Evolutionary conservation across 352 stramenopile species (phyloP), one percentile per base, ranked within the genome.

Genomic region (Phytophthora brassicae): DNA sequence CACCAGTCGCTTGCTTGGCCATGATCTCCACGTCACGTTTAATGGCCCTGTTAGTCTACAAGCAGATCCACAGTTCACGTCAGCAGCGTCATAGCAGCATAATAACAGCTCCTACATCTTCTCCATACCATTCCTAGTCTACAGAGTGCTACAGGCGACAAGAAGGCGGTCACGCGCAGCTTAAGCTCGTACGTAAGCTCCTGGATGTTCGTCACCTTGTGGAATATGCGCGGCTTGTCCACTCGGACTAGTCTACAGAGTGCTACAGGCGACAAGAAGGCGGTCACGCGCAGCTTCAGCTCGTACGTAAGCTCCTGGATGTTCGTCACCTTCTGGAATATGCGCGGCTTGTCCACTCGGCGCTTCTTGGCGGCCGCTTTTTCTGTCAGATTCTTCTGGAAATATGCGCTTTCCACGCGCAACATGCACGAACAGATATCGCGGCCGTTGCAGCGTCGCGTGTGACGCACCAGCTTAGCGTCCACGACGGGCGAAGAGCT

Each of bases 371-470:
- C 56, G 23, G 54, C 56, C n/a, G 55, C 57, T 64, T 83, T 79
- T 9, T 54, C 64, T 1, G 35, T 41, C 53, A 94, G 57, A 24
- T 88, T 83, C 51, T 78, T 83, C 17, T 84, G 85, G 62, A 91
- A 92, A 43, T 79, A 82, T 3, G 66, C 67, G 66, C 82, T 91
- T 55, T 90, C 79, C 14, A 86, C 44, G 35, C 83, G 81, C 60
- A 92, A 24, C 43, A 79, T 68, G 36, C 85, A 94, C 11, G 80
- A 89, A 61, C 85, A 94, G 13, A 88, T 23, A 6, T 81, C 55
- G 39, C 83, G 81, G 0, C 72, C 64, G 56, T 92, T 85, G 63
- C 85, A 94, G 55, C 70, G 63, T 5, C 85, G 80, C 49, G 79
- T 90, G 60, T 92, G 82, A 16, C 60, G 52, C 56, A 81, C 56